Conservation (phyloP, 2,329 filamentous ascomycete species). For the Biscogniauxia mediterranea region DNA sequence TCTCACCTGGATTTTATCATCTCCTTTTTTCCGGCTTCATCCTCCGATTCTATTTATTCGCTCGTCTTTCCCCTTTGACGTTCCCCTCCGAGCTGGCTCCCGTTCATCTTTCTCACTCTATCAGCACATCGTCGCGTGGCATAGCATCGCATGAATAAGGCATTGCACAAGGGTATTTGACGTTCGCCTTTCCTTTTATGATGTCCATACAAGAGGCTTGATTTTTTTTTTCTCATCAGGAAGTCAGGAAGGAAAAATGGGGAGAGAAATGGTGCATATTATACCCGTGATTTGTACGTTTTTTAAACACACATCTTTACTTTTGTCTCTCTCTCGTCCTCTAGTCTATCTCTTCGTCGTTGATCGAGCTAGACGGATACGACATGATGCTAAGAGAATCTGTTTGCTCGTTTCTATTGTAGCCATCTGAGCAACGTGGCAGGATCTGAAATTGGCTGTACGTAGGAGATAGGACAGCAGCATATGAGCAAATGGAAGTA, state of each 20-base stretch:
- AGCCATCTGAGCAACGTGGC: too few relatives aligned
- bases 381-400: too few relatives aligned
- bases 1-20: not conserved
- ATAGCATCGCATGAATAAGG: not conserved
- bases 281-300: not conserved
- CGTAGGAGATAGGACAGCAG: too few relatives aligned
- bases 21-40: not conserved
- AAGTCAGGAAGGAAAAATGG: not conserved
- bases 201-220: not conserved
- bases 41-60: not conserved
- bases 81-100: not conserved
- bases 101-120: too few relatives aligned
- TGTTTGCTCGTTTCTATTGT: too few relatives aligned
- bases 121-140: not conserved
- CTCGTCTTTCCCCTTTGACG: not conserved
- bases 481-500: too few relatives aligned
- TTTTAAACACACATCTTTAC: not conserved
- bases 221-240: not conserved
- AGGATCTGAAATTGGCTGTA: too few relatives aligned
- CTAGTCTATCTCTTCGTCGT: too few relatives aligned
- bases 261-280: not conserved
- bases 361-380: too few relatives aligned
- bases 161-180: not conserved
- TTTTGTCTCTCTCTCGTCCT: not conserved
- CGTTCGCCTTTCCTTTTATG: not conserved